A percentile compares a stretch with the other conserved stretches of the same genome.
Evolutionary conservation across 257 asterid genomes (phyloP).

Genomic region (Mentha longifolia): DNA sequence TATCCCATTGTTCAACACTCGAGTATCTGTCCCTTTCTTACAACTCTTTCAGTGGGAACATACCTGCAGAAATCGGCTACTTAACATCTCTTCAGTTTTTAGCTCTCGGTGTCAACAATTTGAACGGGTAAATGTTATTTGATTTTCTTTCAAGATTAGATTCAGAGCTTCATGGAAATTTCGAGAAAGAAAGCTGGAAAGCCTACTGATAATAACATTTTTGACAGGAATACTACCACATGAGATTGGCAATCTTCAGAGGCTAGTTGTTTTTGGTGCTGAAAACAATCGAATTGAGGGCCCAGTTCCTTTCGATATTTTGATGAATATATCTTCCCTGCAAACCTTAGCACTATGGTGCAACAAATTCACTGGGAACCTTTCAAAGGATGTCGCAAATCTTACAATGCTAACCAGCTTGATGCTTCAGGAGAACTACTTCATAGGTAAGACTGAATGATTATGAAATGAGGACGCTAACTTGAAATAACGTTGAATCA

Average conservation of each 20-base stretch:
- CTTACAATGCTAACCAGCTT: background rate
- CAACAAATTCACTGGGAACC: slow-evolving; percentile 23
- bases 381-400: slow-evolving; percentile 28
- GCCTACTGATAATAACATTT: no score
- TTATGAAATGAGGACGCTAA: no score
- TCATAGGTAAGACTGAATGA: slow-evolving; percentile 7
- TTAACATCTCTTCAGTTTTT: background rate
- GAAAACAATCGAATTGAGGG: background rate
- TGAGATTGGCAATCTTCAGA: slow-evolving; percentile 20
- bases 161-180: no score
- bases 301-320: background rate
- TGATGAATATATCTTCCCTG: slow-evolving; percentile 12
- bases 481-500: background rate
- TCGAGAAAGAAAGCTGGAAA: no score
- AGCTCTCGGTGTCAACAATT: background rate
- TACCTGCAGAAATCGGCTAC: no score
- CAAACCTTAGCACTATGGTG: background rate
- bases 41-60: background rate
- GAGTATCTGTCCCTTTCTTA: background rate
- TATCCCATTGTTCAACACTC: background rate
- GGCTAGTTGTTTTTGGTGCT: background rate
- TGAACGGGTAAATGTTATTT: no score
- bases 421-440: background rate
- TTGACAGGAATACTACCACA: slow-evolving; percentile 27
- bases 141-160: no score